Evolutionary conservation across 768 basidiomycete genomes (phyloP), one percentile per base, ranked within the genome.

Genomic region (Gymnopilus dilepis): DNA sequence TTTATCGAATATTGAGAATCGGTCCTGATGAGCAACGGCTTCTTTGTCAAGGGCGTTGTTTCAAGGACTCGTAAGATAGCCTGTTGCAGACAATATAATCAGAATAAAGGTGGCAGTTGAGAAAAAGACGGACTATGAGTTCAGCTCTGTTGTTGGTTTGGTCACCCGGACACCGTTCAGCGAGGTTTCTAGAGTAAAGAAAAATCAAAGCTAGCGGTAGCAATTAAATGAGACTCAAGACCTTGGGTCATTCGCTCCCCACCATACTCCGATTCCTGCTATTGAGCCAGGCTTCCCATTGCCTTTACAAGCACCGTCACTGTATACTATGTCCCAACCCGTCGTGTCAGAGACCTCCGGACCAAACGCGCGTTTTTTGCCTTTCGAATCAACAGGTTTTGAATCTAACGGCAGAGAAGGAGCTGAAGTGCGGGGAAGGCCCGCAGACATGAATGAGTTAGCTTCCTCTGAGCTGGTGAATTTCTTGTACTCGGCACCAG

Each of bases 91-190:
- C 47, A 12, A 12, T 41, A 33, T 55, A 21, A 33, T 58, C 13
- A 62, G 41, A 52, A 21, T 30, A 42, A n/a, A 38, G 21, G 47
- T n/a, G 21, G 33, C 60, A 41, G 59, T 22, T 34, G 28, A 26
- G 8, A 50, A 37, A 6, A 58, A 22, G 11, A 80, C 84, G 57
- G 59, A 93, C 95, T 57, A 95, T 86, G 31, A 97, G 80, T 72
- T 97, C 95, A 11, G 94, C 95, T 28, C 94, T 78, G 62, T 95
- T 94, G 70, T 95, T 95, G 1, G 93, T 94, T 69, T 94, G 93
- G 58, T 77, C 82, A 3, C 92, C 92, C 3, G 91, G 91, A 72
- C 90, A 92, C 34, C 92, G 81, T 72, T 96, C 94, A 1, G 88
- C 82, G 2, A 95, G 69, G 67, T 96, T 97, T 58, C 94, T 96